Evolutionary conservation across 441 rosid genomes (phyloP), one percentile per base, ranked within the genome.

Genomic region (Arabidopsis hybrid): DNA sequence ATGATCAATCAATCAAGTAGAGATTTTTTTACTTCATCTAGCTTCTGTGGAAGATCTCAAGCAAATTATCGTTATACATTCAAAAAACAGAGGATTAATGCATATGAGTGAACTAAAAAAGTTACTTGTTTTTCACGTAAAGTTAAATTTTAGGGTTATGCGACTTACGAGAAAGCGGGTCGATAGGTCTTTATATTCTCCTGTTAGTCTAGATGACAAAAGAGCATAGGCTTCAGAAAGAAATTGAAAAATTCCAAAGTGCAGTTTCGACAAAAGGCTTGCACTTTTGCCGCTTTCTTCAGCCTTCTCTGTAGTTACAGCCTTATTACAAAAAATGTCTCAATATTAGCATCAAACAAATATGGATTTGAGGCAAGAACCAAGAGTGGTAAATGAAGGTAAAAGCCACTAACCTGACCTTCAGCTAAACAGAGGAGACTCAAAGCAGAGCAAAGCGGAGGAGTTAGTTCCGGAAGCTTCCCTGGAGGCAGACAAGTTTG

Each of bases 341-440:
- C 46, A 12, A 1, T 21, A 14, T 43, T n/a, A 60, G 35, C 69
- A 75, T 60, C 51, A 61, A 43, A 17, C 45, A 34, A 7, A 35
- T 17, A 35, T 12, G 1, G 6, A 10, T 14, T 26, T 16, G 6
- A 42, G 46, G 52, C 34, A 70, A 18, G 16, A 42, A 66, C 35
- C 18, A 11, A 36, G 66, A 42, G 5, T 7, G 26, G 26, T 21
- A 21, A 21, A 21, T 21, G 26, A 21, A 21, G 65, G 32, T 26
- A 14, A 31, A n/a, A 12, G 14, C 1, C n/a, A 72, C 81, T 71
- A 52, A 88, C 95, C 94, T 92, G 97, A 21, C 94, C 94, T 69
- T 92, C 91, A 51, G 96, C 94, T 85, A 92, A 80, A 78, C 94
- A 92, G 78, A 92, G 82, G 53, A 85, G 85, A 67, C 84, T 85